Base-by-base conservation (phyloP, 495 filamentous ascomycete genomes). In the Xylaria flabelliformis region DNA sequence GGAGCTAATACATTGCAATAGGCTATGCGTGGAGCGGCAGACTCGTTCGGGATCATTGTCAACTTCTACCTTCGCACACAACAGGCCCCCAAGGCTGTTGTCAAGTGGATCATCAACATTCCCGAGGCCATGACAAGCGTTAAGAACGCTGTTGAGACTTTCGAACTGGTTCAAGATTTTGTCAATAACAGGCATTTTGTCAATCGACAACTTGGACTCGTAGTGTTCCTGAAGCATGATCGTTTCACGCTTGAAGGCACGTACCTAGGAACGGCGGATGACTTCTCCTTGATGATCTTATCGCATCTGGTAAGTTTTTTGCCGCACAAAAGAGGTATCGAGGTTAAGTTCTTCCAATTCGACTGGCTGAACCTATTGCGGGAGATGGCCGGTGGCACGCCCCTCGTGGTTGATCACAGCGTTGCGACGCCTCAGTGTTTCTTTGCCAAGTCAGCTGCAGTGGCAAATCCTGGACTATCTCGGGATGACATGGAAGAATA, bases 1-100 rank as follows among this genome's bases (percentile, higher is more conserved):
- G 7, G 0, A 29, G 39, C 61, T 64, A 29, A 72, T 36, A 1
- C 32, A 61, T 36, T 41, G 13, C 10, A 68, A 46, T 73, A 83
- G 81, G 86, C 85, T 26, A 74, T 90, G 56, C 85, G 86, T 71
- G 88, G 89, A 36, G 90, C 89, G 5, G 88, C 83, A n/a, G 86
- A 88, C 42, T 87, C 85, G 3, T 88, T 90, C 71, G 90, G 88
- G 32, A 84, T 91, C 67, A 81, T 87, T 21, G 86, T 82, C 13
- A 85, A 75, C 21, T 90, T 91, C 71, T 82, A 87, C 56, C 72
- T 91, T 0, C 75, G 82, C 36, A 90, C 88, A 0, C 74, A 82
- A 13, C 73, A 81, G 6, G 87, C 88, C 3, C 90, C 89, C 1
- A 24, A 72, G 26, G 69, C 78, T n/a, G 82, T 86, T 4, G 72